Base-by-base conservation (phyloP, 208 protist genomes). In the Leishmania arabica region DNA sequence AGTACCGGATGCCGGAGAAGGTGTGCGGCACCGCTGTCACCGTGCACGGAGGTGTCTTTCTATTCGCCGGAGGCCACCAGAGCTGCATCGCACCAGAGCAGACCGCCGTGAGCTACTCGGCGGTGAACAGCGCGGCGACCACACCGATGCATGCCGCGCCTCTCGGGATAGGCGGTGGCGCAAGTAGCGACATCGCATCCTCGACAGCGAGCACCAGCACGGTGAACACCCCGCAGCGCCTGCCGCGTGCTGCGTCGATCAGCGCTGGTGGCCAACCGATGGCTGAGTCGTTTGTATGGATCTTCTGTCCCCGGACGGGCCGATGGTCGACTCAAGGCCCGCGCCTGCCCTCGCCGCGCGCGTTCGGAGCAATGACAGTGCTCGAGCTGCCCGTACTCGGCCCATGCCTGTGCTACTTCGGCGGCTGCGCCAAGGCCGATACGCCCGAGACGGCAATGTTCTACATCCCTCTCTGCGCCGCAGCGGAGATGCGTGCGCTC, bases 371-470 rank as follows among this genome's bases (percentile, higher is more conserved):
- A 13, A 47, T 79, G 45, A 56, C 73, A 31, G 81, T 88, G 75
- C 79, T 91, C 45, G 72, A 81, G 54, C 80, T 91, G 13, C 88
- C 85, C 19, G 47, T 80, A 24, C 70, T 89, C 24, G 85, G 88
- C 0, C 77, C 68, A 4, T 91, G 86, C 42, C 58, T 91, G 21
- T 89, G 86, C 68, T 91, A 91, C 79, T 89, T 91, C 71, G 88
- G 88, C 69, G 88, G 88, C 58, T 89, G 88, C 60, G 75, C 83
- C 27, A 84, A 73, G 64, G 88, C 81, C 0, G 85, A 87, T 49
- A 51, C 78, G 24, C 88, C 88, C 27, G 86, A 91, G 81, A 91
- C 84, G 62, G 74, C 86, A 21, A 91, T 91, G 88, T 81, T 89
- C 13, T 91, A 89, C 82, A 83, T 91, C 9, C 88, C 88, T 13